These are phyloP conservation scores for Simmondsia chinensis DNA, from an alignment of 148 eudicot genomes.

Conservation along the genomic window DNA sequence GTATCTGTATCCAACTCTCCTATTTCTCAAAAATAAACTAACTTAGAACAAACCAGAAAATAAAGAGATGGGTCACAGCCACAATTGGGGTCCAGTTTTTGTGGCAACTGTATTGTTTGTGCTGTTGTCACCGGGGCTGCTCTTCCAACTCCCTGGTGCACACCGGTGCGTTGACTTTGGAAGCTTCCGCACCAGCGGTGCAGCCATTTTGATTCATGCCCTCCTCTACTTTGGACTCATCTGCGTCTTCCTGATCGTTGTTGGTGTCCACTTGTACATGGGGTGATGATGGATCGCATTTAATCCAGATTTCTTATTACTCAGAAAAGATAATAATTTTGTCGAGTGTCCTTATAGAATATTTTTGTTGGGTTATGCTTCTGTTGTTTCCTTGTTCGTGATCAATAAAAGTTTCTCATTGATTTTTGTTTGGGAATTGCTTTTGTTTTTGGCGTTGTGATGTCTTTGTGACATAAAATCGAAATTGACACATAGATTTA, in stretches of 20 bases:
- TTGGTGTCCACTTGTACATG: slow-evolving; percentile 32
- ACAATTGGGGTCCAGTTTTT: slow-evolving; percentile 36
- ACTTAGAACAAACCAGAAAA: not conserved
- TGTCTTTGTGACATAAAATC: too few species aligned
- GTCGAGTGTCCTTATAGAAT: too few species aligned
- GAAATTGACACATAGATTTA: too few species aligned
- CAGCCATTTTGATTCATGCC: slow-evolving; percentile 37
- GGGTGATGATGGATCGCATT: too few species aligned
- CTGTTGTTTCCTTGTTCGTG: too few species aligned
- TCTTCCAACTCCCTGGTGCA: slow-evolving; percentile 44
- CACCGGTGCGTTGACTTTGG: slow-evolving; percentile 41
- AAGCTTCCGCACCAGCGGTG: slow-evolving; percentile 35
- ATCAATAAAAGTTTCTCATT: too few species aligned
- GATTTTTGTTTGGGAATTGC: too few species aligned
- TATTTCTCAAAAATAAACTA: not conserved
- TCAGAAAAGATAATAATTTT: too few species aligned
- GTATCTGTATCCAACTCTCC: not conserved
- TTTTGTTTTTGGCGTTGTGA: too few species aligned
- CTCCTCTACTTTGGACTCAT: slow-evolving; percentile 41
- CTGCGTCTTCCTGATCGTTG: slow-evolving; percentile 37
- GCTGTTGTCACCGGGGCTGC: slow-evolving; percentile 41
- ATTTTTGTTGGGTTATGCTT: too few species aligned
- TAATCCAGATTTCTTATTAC: too few species aligned
- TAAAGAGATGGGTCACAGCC: slow-evolving; percentile 14
- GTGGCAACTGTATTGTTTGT: slow-evolving; percentile 39